Evolutionary conservation across 768 basidiomycete species (phyloP), one percentile per base, ranked within the genome.

Genomic region (Gyrodon lividus): DNA sequence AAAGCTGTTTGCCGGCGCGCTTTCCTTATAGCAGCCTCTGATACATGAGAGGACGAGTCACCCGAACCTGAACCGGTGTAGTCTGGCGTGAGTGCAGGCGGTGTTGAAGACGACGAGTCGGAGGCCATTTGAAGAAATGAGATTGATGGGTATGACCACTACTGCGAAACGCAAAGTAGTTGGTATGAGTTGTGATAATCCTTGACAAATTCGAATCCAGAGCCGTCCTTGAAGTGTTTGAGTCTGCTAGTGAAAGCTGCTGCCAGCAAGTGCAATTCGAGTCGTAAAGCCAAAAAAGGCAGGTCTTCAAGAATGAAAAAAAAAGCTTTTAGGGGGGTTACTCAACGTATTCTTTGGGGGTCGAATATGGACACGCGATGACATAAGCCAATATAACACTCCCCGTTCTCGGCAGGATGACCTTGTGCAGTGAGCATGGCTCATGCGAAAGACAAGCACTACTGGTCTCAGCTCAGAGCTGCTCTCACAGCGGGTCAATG

Each of bases 401-500:
- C 43, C 26, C 43, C n/a, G n/a, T n/a, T n/a, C n/a, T n/a, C n/a
- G n/a, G n/a, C n/a, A n/a, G n/a, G n/a, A n/a, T n/a, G n/a, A n/a
- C 41, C 41, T 31, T 37, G 33, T 23, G 28, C 16, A 38, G 23
- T n/a, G n/a, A n/a, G n/a, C 43, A 79, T 78, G 76, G 64, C 72
- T 6, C 71, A 74, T 48, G 61, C 70, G 38, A 92, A 92, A 63
- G 87, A 88, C 59, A 77, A 76, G 43, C 79, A 90, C 65, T 94
- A 93, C 68, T 88, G 87, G 84, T 64, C 76, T 1, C 88, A 92
- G 63, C 79, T 94, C 42, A 77, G 87, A 43, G 63, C 77, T 2
- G 82, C 82, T 0, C 78, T 93, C 47, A 83, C 87, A 3, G 82
- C 82, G 1, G 92, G 92, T 7, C 74, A 80, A 57, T 94, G 92